Evolutionary conservation across 352 stramenopile genomes (phyloP).

Genomic region (Phytopythium mirpurense): DNA sequence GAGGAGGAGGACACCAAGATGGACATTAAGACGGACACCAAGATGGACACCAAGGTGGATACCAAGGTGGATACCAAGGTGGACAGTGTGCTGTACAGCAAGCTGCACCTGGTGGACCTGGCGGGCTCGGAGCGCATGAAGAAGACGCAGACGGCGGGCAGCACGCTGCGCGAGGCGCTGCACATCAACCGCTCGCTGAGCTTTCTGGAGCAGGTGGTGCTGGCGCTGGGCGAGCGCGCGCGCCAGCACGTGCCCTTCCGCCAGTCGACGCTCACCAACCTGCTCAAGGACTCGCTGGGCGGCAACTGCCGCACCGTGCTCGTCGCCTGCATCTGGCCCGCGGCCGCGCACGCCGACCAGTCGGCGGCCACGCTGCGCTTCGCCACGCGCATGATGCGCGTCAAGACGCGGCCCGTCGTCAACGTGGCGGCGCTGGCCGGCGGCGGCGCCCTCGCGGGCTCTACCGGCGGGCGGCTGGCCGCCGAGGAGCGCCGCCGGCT

Average conservation of each 20-base stretch:
- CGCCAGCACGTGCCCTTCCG: constrained; percentile 89
- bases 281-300: constrained; percentile 86
- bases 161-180: constrained; percentile 36
- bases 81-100: too few relatives aligned
- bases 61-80: too few relatives aligned
- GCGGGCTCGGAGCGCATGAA: constrained; percentile 92
- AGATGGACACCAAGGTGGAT: too few relatives aligned
- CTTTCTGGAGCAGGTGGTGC: constrained; percentile 84
- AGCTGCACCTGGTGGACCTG: constrained; percentile 91
- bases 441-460: background rate
- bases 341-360: constrained; percentile 67
- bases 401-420: constrained; percentile 71
- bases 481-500: constrained; percentile 16
- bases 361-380: constrained; percentile 90
- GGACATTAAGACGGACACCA: too few relatives aligned
- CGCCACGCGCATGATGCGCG: constrained; percentile 80
- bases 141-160: constrained; percentile 44
- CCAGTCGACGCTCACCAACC: constrained; percentile 90
- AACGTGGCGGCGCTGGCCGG: constrained; percentile 31
- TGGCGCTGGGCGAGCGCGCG: constrained; percentile 87
- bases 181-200: constrained; percentile 65
- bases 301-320: constrained; percentile 81
- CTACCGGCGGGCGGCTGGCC: constrained; percentile 9
- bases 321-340: constrained; percentile 83
- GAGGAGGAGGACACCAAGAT: constrained; percentile 11